Conservation (phyloP, 2,329 filamentous ascomycete species). For the Paecilomyces sp. region DNA sequence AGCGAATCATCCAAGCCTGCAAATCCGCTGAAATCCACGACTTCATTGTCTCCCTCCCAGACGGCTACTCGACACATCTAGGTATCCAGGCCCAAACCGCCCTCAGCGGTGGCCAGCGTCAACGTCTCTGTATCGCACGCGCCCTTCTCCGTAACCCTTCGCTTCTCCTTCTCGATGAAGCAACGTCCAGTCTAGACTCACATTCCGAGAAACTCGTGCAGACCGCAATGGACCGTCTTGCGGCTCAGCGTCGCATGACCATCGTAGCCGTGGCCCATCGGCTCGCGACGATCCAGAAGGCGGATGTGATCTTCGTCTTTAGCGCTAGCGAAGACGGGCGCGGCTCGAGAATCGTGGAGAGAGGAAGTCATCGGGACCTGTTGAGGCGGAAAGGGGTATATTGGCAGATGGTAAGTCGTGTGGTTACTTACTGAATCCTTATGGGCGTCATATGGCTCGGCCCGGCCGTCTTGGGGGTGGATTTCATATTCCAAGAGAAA, state of each 20-base stretch:
- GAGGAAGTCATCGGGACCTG: constrained; percentile 53
- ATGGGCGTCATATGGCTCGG: too few species aligned
- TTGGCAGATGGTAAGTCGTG: constrained; percentile 44
- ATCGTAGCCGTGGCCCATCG: constrained; percentile 73
- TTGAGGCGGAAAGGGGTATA: constrained; percentile 45
- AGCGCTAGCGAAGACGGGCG: constrained; percentile 45
- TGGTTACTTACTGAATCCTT: too few species aligned
- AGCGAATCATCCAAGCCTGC: constrained; percentile 41
- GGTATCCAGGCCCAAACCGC: constrained; percentile 42
- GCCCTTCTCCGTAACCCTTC: constrained; percentile 47
- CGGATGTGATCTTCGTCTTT: constrained; percentile 73
- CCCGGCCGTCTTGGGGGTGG: not conserved
- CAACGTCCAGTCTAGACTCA: constrained; percentile 55
- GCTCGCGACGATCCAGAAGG: constrained; percentile 69
- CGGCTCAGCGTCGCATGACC: constrained; percentile 50
- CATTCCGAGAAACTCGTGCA: constrained; percentile 62
- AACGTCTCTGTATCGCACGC: constrained; percentile 49
- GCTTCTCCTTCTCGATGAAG: constrained; percentile 53
- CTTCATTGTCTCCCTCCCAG: constrained; percentile 46
- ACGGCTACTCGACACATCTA: constrained; percentile 43
- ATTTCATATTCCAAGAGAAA: constrained; percentile 2
- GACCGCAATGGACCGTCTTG: constrained; percentile 56
- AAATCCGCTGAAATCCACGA: constrained; percentile 47
- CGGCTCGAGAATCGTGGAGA: constrained; percentile 47
- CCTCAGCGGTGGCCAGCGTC: constrained; percentile 50